A percentile compares a stretch with the other conserved stretches of the same genome.
phyloP scores from a whole-genome alignment of 2,329 filamentous ascomycete genomes.

The Phaeophleospora eucalypticola region DNA sequence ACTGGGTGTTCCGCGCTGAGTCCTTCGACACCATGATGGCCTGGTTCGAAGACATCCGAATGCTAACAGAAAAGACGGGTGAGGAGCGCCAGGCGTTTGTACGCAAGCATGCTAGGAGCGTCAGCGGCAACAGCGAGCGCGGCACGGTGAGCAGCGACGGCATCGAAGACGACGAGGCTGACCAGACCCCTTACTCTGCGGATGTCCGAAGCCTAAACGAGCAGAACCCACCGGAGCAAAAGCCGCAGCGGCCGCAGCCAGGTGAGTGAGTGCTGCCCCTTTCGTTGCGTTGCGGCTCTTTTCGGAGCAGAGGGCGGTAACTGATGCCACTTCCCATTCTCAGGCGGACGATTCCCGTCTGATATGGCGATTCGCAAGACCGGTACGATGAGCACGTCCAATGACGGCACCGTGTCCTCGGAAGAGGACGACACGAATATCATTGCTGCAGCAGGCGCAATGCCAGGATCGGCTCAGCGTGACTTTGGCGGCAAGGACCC shows the following conservation, averaged over 20 bases:
- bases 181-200: constrained; percentile 61
- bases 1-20: constrained; percentile 65
- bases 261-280: constrained; percentile 55
- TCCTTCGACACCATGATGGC: constrained; percentile 91
- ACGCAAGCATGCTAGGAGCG: constrained; percentile 70
- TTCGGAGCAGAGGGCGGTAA: background rate
- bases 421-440: constrained; percentile 66
- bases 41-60: constrained; percentile 92
- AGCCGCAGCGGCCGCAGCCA: constrained; percentile 70
- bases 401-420: constrained; percentile 65
- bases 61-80: constrained; percentile 79
- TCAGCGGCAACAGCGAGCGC: constrained; percentile 59
- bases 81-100: constrained; percentile 88
- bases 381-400: constrained; percentile 61
- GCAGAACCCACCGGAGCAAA: constrained; percentile 36
- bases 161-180: constrained; percentile 67
- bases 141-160: constrained; percentile 67
- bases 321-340: background rate
- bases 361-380: constrained; percentile 77
- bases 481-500: constrained; percentile 28
- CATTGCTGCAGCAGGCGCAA: constrained; percentile 44
- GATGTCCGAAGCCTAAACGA: constrained; percentile 44
- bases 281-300: constrained; percentile 16
- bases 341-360: constrained; percentile 77
- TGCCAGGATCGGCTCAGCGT: constrained; percentile 18